Conservation (phyloP, 225 moss, liverwort and hornwort species). For the Marchantia paleacea region DNA sequence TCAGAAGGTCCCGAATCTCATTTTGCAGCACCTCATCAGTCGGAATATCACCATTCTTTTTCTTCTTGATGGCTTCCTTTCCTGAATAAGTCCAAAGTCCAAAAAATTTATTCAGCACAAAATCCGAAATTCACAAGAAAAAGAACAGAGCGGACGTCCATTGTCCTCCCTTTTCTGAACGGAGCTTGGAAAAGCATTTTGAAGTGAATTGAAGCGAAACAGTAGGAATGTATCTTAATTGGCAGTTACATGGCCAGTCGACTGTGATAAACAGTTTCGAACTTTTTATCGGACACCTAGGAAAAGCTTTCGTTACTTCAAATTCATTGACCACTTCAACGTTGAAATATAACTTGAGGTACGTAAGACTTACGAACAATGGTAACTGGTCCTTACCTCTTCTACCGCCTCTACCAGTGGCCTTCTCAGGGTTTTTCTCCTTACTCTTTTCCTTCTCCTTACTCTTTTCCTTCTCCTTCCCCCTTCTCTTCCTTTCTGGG, state of each 20-base stretch:
- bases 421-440: conserved; percentile 25
- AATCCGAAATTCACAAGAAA: no score
- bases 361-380: not conserved
- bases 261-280: no score
- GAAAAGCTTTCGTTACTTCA: no score
- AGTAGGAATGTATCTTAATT: no score
- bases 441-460: conserved; percentile 36
- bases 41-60: conserved; percentile 35
- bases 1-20: conserved; percentile 65
- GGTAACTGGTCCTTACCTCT: conserved; percentile 17
- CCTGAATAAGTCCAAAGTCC: conserved; percentile 3
- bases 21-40: conserved; percentile 61
- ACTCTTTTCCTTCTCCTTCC: conserved; percentile 17
- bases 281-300: no score
- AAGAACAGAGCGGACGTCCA: not conserved
- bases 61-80: conserved; percentile 44
- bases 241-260: no score
- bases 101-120: no score
- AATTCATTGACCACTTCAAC: not conserved
- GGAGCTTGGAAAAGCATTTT: no score
- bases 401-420: conserved; percentile 34
- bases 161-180: no score
- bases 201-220: no score
- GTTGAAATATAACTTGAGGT: not conserved
- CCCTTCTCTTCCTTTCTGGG: conserved; percentile 40